These are phyloP conservation scores for Ceratobasidium theobromae DNA, from an alignment of 1,284 basidiomycete genomes.

Conservation along the genomic window DNA sequence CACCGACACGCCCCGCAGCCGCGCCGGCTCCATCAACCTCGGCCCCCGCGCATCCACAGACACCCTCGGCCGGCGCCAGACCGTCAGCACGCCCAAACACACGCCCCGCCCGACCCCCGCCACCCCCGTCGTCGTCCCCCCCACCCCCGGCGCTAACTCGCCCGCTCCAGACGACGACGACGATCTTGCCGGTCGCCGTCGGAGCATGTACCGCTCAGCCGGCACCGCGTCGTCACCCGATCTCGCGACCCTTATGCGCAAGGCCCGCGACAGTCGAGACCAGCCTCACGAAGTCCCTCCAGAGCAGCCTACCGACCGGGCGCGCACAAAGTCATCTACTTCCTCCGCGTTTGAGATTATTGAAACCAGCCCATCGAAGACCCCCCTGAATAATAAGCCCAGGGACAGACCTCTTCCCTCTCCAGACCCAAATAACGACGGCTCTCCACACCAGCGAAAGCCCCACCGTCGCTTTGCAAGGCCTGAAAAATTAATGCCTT, in stretches of 20 bases:
- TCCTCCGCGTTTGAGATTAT: conserved; percentile 38
- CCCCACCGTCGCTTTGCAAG: conserved; percentile 19
- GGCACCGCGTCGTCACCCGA: conserved; percentile 88
- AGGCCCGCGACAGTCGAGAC: conserved; percentile 67
- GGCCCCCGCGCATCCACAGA: conserved; percentile 49
- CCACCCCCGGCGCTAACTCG: conserved; percentile 52
- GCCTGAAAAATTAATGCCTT: conserved; percentile 34
- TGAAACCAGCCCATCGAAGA: not conserved
- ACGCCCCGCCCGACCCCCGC: conserved; percentile 24
- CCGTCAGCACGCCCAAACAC: conserved; percentile 12
- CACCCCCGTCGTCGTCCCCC: conserved; percentile 52
- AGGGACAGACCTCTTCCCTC: conserved; percentile 14
- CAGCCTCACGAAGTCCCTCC: not conserved
- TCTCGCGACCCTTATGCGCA: conserved; percentile 77
- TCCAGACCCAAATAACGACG: conserved; percentile 1
- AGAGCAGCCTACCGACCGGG: conserved; percentile 45
- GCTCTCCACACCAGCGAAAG: conserved; percentile 1
- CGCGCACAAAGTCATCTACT: conserved; percentile 46
- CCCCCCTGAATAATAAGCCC: conserved; percentile 20
- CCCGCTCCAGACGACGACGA: conserved; percentile 59
- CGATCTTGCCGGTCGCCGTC: conserved; percentile 70
- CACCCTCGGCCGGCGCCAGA: conserved; percentile 17
- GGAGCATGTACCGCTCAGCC: conserved; percentile 82
- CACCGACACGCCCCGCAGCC: conserved; percentile 45
- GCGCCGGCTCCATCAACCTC: conserved; percentile 35